Evolutionary conservation across 257 asterid genomes (phyloP).

Genomic region (Scutellaria galericulata): DNA sequence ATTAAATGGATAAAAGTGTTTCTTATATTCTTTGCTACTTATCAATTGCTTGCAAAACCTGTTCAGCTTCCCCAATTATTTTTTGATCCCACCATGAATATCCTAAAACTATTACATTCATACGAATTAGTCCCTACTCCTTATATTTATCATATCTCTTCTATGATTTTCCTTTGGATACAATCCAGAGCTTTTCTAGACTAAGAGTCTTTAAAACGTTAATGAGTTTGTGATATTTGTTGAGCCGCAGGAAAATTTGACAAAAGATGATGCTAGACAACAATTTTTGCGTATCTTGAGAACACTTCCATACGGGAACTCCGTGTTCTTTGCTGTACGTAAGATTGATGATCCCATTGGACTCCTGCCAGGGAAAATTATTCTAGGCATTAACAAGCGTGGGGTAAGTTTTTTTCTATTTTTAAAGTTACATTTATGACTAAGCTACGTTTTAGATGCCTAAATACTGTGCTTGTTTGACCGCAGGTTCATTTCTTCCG

Average conservation of each 20-base stretch:
- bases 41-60: not conserved
- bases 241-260: constrained; percentile 73
- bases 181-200: not conserved
- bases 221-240: constrained; percentile 14
- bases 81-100: not conserved
- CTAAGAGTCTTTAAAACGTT: not conserved
- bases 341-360: constrained; percentile 99
- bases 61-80: not conserved
- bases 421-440: constrained; percentile 16
- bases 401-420: constrained; percentile 63
- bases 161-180: constrained; percentile 6
- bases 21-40: constrained; percentile 1
- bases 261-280: constrained; percentile 97
- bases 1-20: not conserved
- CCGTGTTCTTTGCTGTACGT: constrained; percentile 97
- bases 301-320: constrained; percentile 97
- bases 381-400: constrained; percentile 94
- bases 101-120: not conserved
- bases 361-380: constrained; percentile 88
- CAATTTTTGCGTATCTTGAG: constrained; percentile 90
- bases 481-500: constrained; percentile 97
- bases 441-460: constrained; percentile 25
- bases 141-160: not conserved
- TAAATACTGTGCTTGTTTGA: constrained; percentile 33
- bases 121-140: constrained; percentile 6